Evolutionary conservation across 768 basidiomycete species (phyloP).

Genomic region (Tricholoma saponaceum): DNA sequence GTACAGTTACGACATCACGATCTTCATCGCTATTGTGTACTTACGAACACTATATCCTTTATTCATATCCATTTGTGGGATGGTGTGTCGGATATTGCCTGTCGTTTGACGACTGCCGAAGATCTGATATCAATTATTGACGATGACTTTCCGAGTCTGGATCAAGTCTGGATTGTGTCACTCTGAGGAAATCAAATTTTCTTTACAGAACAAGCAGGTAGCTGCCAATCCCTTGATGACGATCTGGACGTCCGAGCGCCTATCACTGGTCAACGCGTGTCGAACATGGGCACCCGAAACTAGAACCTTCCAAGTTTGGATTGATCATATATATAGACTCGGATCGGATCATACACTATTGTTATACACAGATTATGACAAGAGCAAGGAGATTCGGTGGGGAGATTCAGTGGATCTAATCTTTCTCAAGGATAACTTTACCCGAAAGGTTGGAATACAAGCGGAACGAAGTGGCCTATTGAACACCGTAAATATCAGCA

Average conservation of each 20-base stretch:
- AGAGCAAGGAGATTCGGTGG: neutral
- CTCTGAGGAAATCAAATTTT: neutral
- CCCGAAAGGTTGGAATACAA: constrained; percentile 4
- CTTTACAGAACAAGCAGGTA: neutral
- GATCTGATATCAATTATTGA: neutral
- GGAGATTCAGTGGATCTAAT: neutral
- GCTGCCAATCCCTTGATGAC: neutral
- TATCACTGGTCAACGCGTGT: neutral
- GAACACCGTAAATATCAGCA: neutral
- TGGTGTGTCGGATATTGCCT: no score
- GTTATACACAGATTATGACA: no score
- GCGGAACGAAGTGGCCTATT: constrained; percentile 8
- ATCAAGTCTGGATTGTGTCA: no score
- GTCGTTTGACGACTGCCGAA: no score
- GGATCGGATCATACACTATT: no score
- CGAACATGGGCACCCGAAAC: neutral
- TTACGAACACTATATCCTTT: neutral
- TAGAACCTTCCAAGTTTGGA: neutral
- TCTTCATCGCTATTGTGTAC: neutral
- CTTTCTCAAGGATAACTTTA: constrained; percentile 6
- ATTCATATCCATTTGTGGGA: neutral
- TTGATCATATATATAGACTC: no score
- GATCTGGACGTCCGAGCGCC: neutral
- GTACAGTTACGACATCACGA: neutral
- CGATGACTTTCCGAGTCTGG: neutral